Evolutionary conservation across 768 basidiomycete genomes (phyloP).

Genomic region (Tricholoma saponaceum): DNA sequence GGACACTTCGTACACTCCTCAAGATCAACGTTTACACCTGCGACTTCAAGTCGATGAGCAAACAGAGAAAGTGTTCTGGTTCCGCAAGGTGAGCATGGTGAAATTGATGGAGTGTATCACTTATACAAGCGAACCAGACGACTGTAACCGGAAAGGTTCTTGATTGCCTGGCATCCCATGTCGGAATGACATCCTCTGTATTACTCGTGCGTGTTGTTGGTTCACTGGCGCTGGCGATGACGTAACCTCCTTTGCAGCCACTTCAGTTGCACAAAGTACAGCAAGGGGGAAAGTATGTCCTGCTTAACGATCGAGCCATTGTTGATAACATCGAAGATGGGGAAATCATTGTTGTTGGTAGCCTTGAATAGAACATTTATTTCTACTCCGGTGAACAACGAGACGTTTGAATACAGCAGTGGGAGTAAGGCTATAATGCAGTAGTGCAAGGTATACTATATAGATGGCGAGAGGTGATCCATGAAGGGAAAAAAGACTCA

Average conservation of each 20-base stretch:
- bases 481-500: conserved; percentile 30
- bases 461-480: conserved; percentile 30
- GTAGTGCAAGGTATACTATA: conserved; percentile 41
- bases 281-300: conserved; percentile 13
- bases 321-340: conserved; percentile 54
- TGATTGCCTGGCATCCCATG: conserved; percentile 45
- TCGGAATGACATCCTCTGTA: conserved; percentile 26
- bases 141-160: conserved; percentile 57
- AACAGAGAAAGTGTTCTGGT: conserved; percentile 57
- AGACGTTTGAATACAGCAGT: conserved; percentile 33
- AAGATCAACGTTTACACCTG: conserved; percentile 58
- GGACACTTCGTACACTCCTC: conserved; percentile 41
- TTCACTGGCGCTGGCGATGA: not conserved
- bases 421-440: conserved; percentile 35
- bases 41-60: conserved; percentile 32
- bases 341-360: conserved; percentile 22
- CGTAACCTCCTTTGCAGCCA: conserved; percentile 26
- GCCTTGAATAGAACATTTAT: conserved; percentile 2
- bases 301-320: conserved; percentile 49
- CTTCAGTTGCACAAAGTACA: conserved; percentile 34
- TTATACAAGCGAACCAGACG: conserved; percentile 33
- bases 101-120: not conserved
- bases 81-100: conserved; percentile 52
- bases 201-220: conserved; percentile 24
- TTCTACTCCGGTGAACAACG: conserved; percentile 4